Base-by-base conservation (phyloP, 345 rosid genomes). In the Citrus inodora region DNA sequence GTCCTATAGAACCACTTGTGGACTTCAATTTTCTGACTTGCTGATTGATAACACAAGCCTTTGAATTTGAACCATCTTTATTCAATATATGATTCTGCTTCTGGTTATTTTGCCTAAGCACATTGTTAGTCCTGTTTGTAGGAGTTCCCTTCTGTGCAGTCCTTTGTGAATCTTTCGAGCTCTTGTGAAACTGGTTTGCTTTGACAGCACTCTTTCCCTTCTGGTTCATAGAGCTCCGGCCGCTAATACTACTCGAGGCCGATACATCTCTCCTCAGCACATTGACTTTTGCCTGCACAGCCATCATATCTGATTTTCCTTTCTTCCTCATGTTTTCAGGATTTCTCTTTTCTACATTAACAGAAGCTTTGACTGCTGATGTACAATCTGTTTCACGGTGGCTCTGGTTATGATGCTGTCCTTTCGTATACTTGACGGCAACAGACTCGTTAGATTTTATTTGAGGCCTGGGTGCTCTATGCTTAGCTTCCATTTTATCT, bases 401-500 rank as follows among this genome's bases (percentile, higher is more conserved):
- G 63, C 81, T 85, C 80, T 71, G 86, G 76, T 87, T 88, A 82
- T 74, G 80, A 25, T 30, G 80, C 70, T 85, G 88, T 80, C 76
- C 88, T 51, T 74, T 88, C 30, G 40, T 71, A 80, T 70, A 68
- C 80, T 81, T 90, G 32, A 53, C 53, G 32, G 70, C 53, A 48
- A 71, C 42, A 0, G 64, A 73, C 40, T 68, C 84, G 61, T 65
- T 87, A 71, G 83, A 70, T 75, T 75, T 83, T 46, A 46, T 46
- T 81, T 78, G 90, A 73, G 85, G 84, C 79, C 79, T 87, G 24
- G 91, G 80, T 80, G 75, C 82, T 72, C 80, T 84, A 75, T 85
- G 79, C 67, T 89, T 89, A 80, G 87, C 88, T 85, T 92, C 95
- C 86, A 92, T 83, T 81, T 90, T 92, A 86, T 88, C 88, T 86